A percentile compares a stretch with the other conserved stretches of the same genome.
Evolutionary conservation across 1,284 basidiomycete genomes (phyloP).

Genomic region (Cryptococcus jaspeensis): DNA sequence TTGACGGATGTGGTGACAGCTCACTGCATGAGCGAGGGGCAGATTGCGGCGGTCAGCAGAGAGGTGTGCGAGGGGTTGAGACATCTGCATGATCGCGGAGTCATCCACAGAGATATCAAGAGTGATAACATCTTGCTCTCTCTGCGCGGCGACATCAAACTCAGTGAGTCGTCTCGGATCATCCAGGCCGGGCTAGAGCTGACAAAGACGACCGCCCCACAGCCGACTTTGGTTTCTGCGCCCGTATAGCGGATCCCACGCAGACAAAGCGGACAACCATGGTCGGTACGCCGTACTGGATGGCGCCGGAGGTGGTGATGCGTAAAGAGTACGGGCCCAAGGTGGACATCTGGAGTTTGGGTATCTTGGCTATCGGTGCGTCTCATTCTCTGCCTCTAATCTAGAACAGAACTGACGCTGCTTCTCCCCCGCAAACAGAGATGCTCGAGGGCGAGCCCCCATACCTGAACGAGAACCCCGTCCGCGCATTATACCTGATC

Average conservation of each 20-base stretch:
- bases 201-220: slow-evolving; percentile 5
- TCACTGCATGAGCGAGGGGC: slow-evolving; percentile 88
- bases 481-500: slow-evolving; percentile 93
- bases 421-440: slow-evolving; percentile 57
- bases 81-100: slow-evolving; percentile 89
- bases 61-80: slow-evolving; percentile 89
- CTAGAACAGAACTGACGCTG: slow-evolving; percentile 12
- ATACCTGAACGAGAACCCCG: slow-evolving; percentile 93
- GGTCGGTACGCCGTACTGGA: slow-evolving; percentile 99
- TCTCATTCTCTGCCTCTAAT: slow-evolving; percentile 10
- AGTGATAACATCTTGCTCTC: slow-evolving; percentile 92
- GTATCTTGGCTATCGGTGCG: slow-evolving; percentile 97
- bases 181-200: background rate
- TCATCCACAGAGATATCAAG: slow-evolving; percentile 98
- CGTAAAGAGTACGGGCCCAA: slow-evolving; percentile 98
- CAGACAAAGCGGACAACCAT: slow-evolving; percentile 97
- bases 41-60: slow-evolving; percentile 88
- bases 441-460: slow-evolving; percentile 99
- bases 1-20: slow-evolving; percentile 96
- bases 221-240: slow-evolving; percentile 99
- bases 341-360: slow-evolving; percentile 97
- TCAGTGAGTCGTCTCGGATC: slow-evolving; percentile 65
- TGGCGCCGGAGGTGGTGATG: slow-evolving; percentile 98
- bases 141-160: slow-evolving; percentile 91
- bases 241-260: slow-evolving; percentile 86